These are phyloP conservation scores for Sarcomyxa edulis DNA, from an alignment of 768 basidiomycete species.

Conservation along the genomic window DNA sequence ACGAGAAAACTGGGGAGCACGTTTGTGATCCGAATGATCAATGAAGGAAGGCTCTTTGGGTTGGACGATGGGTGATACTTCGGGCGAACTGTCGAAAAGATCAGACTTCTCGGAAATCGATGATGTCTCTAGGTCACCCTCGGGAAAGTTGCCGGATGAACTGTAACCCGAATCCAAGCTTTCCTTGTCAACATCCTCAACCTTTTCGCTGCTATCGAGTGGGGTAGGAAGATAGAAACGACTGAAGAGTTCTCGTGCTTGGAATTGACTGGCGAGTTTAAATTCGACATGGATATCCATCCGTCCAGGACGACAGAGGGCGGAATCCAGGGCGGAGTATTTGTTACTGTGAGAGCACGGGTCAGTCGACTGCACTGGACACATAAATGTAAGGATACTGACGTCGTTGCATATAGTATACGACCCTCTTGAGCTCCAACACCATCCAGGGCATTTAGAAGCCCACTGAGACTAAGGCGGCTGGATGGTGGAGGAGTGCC, in stretches of 20 bases:
- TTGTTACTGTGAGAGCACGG: conserved; percentile 81
- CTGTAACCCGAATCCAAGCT: conserved; percentile 17
- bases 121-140: conserved; percentile 16
- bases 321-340: conserved; percentile 63
- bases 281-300: conserved; percentile 81
- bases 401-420: conserved; percentile 40
- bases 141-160: conserved; percentile 16
- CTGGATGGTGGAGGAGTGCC: conserved; percentile 13
- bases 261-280: conserved; percentile 64
- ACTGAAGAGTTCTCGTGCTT: conserved; percentile 59
- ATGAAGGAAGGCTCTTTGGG: conserved; percentile 10
- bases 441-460: conserved; percentile 78
- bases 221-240: conserved; percentile 57
- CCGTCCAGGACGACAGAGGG: conserved; percentile 71
- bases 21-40: conserved; percentile 25
- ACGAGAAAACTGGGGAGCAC: conserved; percentile 34
- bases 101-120: conserved; percentile 4
- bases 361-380: no score
- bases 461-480: conserved; percentile 63
- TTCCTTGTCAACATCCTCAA: conserved; percentile 16
- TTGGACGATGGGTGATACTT: conserved; percentile 2
- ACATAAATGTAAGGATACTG: no score
- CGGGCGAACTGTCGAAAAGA: conserved; percentile 8
- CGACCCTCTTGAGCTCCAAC: conserved; percentile 81
- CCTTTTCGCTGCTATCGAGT: conserved; percentile 18